Evolutionary conservation across 306 rosid species (phyloP), one percentile per base, ranked within the genome.

Genomic region (Casuarina glauca): DNA sequence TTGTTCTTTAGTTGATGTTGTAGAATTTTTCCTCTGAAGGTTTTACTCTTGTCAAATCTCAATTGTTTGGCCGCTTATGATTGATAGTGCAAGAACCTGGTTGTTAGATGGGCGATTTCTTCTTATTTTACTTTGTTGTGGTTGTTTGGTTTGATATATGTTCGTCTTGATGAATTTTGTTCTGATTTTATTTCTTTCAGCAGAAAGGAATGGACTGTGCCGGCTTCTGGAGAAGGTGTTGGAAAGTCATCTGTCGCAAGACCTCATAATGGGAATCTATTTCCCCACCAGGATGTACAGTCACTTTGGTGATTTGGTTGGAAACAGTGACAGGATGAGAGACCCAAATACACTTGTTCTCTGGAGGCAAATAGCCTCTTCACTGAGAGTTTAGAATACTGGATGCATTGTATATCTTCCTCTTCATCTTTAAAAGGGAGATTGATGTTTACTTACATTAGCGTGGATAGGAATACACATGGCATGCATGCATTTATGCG

Each of bases 331-430:
- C 75, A 86, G 80, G 35, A 82, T 13, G 90, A 84, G 87, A 87
- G 79, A 79, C 84, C 57, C 79, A 60, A 78, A 82, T 79, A 84
- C 69, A 88, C 84, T 80, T 89, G 87, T 90, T 86, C 82, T 88
- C 80, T 74, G 20, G 87, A 82, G 88, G 90, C 87, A 80, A 75
- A 87, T 75, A 84, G 90, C 88, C 89, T 91, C 84, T 70, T 84
- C 77, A 48, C 76, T 80, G 77, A 79, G 86, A 76, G 83, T 86
- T 86, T 83, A 85, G 90, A 88, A 82, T 85, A 85, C 90, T 76
- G 86, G 84, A 88, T 76, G 76, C 91, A 83, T 89, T 91, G 87
- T 88, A 88, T 91, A 88, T 91, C 97, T 89, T 91, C 97, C 96
- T 81, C 71, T 62, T 80, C 92, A 74, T 91, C 89, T 74, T 76